These are phyloP conservation scores for Colletotrichum euphorbiae DNA, from an alignment of 2,329 filamentous ascomycete species.

Conservation along the genomic window DNA sequence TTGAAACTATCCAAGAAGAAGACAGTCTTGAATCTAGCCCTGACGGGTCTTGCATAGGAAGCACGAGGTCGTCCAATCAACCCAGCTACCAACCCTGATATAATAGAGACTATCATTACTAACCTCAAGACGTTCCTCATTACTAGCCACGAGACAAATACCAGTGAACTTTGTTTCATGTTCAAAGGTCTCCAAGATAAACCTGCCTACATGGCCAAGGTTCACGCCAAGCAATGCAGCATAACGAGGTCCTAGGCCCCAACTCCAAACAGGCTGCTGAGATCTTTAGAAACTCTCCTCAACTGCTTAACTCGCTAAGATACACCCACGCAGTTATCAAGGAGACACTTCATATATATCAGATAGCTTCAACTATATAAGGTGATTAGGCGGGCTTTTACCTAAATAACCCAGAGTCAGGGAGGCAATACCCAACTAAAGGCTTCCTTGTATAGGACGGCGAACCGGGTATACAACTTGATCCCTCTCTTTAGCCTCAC, in stretches of 20 bases:
- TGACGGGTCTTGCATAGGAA: conserved; percentile 19
- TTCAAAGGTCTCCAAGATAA: conserved; percentile 47
- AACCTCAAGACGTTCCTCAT: conserved; percentile 53
- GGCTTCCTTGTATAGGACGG: conserved; percentile 55
- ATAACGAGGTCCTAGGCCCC: conserved; percentile 49
- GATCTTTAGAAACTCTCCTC: conserved; percentile 38
- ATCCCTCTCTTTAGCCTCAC: conserved; percentile 47
- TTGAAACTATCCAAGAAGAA: conserved; percentile 30
- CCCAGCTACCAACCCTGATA: conserved; percentile 13
- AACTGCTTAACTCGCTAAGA: conserved; percentile 48
- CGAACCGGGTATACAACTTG: conserved; percentile 51
- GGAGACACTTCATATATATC: conserved; percentile 51
- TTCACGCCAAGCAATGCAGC: conserved; percentile 54
- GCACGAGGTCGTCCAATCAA: background rate
- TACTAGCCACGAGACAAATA: conserved; percentile 53
- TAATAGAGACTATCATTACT: conserved; percentile 45
- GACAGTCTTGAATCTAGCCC: conserved; percentile 18
- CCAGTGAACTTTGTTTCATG: conserved; percentile 50
- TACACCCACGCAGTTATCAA: conserved; percentile 53
- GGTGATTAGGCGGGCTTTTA: conserved; percentile 48
- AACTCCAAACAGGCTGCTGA: conserved; percentile 43
- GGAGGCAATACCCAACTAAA: conserved; percentile 57
- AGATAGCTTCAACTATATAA: conserved; percentile 45
- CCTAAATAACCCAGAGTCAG: conserved; percentile 55
- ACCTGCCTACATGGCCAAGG: conserved; percentile 45